Evolutionary conservation across 169 alveolate genomes (phyloP).

Genomic region (Cryptosporidium ryanae): DNA sequence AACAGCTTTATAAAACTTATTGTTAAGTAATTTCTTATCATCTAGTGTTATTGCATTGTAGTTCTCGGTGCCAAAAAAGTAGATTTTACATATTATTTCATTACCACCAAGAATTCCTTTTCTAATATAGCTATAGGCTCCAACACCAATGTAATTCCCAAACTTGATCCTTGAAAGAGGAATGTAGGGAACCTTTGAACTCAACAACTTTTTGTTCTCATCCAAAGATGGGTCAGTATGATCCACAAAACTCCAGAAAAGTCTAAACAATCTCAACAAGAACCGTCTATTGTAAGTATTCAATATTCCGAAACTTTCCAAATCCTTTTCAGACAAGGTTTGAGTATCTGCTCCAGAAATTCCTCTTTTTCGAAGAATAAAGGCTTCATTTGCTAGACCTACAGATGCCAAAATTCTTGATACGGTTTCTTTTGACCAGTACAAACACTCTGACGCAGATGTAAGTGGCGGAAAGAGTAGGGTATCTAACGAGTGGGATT

Average conservation of each 20-base stretch:
- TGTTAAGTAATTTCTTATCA: constrained; percentile 3
- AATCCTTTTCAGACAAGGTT: constrained; percentile 70
- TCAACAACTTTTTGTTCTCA: constrained; percentile 52
- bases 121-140: constrained; percentile 75
- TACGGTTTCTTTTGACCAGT: constrained; percentile 33
- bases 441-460: constrained; percentile 28
- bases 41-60: constrained; percentile 5
- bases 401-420: constrained; percentile 1
- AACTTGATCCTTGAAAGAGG: constrained; percentile 57
- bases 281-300: constrained; percentile 76
- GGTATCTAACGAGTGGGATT: too few relatives aligned
- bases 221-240: constrained; percentile 76
- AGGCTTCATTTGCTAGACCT: constrained; percentile 39
- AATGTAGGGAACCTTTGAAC: constrained; percentile 43
- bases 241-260: constrained; percentile 77
- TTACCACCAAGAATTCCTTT: constrained; percentile 52
- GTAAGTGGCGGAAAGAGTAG: background rate
- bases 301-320: constrained; percentile 74
- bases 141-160: constrained; percentile 63
- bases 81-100: constrained; percentile 78
- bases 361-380: constrained; percentile 66
- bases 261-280: constrained; percentile 76
- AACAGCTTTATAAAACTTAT: background rate
- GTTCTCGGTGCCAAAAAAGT: constrained; percentile 25
- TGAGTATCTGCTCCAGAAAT: constrained; percentile 77